Evolutionary conservation across 2,329 filamentous ascomycete genomes (phyloP).

Genomic region (Thelonectria discophora): DNA sequence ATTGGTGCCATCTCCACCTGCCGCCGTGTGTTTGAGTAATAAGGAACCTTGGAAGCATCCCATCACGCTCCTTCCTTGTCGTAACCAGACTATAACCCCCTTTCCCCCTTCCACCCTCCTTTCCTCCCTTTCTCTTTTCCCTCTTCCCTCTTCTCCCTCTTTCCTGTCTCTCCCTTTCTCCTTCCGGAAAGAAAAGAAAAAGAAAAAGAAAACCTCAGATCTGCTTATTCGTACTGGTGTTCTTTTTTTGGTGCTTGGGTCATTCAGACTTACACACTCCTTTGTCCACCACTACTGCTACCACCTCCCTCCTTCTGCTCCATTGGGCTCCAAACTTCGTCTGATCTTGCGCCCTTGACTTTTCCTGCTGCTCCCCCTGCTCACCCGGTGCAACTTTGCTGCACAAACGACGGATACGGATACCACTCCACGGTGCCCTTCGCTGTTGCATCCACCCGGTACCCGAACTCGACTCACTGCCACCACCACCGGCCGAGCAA

Average conservation of each 20-base stretch:
- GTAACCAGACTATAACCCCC: constrained; percentile 29
- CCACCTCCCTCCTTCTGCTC: neutral
- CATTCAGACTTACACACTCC: constrained; percentile 12
- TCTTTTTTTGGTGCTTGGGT: constrained; percentile 17
- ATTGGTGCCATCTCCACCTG: too few species aligned
- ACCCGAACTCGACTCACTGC: constrained; percentile 12
- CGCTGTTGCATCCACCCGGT: neutral
- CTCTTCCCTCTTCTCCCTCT: constrained; percentile 22
- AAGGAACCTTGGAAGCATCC: neutral
- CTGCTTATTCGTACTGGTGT: too few species aligned
- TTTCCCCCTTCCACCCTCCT: constrained; percentile 30
- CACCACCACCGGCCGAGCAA: constrained; percentile 1
- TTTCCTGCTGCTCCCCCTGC: too few species aligned
- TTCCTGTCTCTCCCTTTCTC: constrained; percentile 24
- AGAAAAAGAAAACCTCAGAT: neutral
- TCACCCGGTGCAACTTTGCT: too few species aligned
- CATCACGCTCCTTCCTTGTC: constrained; percentile 27
- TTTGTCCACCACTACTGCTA: neutral
- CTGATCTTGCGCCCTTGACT: too few species aligned
- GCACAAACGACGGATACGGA: too few species aligned
- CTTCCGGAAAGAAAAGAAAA: constrained; percentile 13
- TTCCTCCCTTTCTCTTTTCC: constrained; percentile 31
- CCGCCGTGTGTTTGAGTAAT: constrained; percentile 18
- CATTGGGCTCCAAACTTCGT: constrained; percentile 9
- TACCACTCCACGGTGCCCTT: too few species aligned